Evolutionary conservation across 306 rosid genomes (phyloP).

Genomic region (Albizia julibrissin): DNA sequence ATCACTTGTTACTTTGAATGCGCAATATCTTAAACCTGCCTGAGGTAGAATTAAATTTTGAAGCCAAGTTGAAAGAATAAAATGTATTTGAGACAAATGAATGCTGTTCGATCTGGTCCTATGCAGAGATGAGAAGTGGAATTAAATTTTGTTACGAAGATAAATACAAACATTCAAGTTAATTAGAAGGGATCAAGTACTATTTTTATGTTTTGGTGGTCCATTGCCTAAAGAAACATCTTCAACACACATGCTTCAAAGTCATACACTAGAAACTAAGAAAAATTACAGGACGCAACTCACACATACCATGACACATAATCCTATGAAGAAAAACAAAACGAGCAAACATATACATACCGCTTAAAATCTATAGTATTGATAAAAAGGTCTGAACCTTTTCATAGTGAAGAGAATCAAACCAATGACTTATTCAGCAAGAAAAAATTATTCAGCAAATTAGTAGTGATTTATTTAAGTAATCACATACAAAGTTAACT

Average conservation of each 20-base stretch:
- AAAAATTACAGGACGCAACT: not conserved
- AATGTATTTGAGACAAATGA: not conserved
- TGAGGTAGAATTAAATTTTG: too few relatives aligned
- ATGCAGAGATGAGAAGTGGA: not conserved
- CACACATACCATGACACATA: not conserved
- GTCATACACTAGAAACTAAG: not conserved
- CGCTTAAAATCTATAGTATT: too few relatives aligned
- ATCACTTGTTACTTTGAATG: not conserved
- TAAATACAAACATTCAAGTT: too few relatives aligned
- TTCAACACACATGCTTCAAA: not conserved
- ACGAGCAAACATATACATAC: not conserved
- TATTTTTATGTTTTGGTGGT: not conserved
- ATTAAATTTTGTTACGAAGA: not conserved
- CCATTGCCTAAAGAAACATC: not conserved
- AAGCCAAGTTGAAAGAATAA: not conserved
- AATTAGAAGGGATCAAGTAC: too few relatives aligned
- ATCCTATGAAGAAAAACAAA: not conserved
- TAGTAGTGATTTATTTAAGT: too few relatives aligned
- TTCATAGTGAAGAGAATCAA: too few relatives aligned
- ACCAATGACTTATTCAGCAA: too few relatives aligned
- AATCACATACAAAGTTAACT: too few relatives aligned
- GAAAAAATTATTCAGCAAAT: too few relatives aligned
- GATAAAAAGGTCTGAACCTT: not conserved
- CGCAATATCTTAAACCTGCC: too few relatives aligned
- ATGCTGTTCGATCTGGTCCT: not conserved